These are phyloP conservation scores for Heliocybe sulcata DNA, from an alignment of 1,284 basidiomycete species.

Conservation along the genomic window DNA sequence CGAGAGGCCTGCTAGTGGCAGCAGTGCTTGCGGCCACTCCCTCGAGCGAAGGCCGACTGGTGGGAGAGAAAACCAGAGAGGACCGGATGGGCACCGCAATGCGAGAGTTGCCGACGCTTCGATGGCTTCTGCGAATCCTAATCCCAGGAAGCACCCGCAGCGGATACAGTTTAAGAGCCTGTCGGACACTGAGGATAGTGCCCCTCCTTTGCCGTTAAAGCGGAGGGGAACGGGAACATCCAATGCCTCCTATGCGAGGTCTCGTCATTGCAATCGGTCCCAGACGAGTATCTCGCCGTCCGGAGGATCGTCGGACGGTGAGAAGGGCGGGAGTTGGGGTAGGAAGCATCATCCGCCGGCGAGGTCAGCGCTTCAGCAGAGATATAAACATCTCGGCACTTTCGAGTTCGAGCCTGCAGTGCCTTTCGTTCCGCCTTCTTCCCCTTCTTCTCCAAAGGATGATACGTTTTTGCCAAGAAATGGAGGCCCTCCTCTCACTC, in stretches of 20 bases:
- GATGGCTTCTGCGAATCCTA: neutral
- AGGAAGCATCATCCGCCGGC: neutral
- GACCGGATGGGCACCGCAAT: neutral
- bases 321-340: neutral
- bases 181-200: neutral
- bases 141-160: neutral
- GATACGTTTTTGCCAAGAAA: neutral
- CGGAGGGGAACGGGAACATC: neutral
- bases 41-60: neutral
- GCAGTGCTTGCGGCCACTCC: neutral
- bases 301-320: neutral
- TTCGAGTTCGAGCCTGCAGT: slow-evolving; percentile 1
- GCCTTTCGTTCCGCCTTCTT: neutral
- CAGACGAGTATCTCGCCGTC: slow-evolving; percentile 1
- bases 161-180: neutral
- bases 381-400: neutral
- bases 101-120: neutral
- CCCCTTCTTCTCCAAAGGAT: neutral
- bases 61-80: neutral
- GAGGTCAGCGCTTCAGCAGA: neutral
- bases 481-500: neutral
- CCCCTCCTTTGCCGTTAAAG: neutral
- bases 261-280: neutral
- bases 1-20: slow-evolving; percentile 37
- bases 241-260: neutral